Conservation (phyloP, 2,329 filamentous ascomycete genomes). For the Rugonectria rugulosa region DNA sequence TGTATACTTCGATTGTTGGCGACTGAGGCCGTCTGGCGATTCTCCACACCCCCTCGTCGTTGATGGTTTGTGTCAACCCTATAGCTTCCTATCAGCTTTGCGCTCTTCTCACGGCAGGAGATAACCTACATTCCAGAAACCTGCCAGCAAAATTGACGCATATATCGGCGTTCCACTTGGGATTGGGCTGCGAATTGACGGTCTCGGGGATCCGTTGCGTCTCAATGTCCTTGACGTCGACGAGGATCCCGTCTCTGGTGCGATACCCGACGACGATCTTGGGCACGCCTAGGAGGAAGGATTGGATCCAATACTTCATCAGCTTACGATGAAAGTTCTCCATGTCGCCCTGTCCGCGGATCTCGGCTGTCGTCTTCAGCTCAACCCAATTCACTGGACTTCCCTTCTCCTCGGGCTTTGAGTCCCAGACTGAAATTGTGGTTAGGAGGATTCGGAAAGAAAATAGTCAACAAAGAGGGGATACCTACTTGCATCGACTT, state of each 20-base stretch:
- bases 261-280: constrained; percentile 93
- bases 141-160: constrained; percentile 89
- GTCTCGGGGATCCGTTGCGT: constrained; percentile 80
- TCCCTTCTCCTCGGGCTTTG: constrained; percentile 71
- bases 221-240: constrained; percentile 77
- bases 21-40: constrained; percentile 72
- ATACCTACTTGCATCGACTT: constrained; percentile 83
- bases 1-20: constrained; percentile 75
- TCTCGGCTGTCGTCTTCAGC: constrained; percentile 86
- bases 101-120: no score
- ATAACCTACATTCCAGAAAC: constrained; percentile 76
- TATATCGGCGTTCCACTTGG: constrained; percentile 87
- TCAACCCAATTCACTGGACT: constrained; percentile 91
- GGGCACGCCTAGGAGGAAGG: constrained; percentile 90
- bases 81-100: no score
- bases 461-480: not conserved
- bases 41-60: constrained; percentile 80
- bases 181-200: constrained; percentile 70
- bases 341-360: constrained; percentile 71
- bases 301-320: constrained; percentile 96
- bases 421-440: constrained; percentile 74
- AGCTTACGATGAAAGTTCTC: constrained; percentile 87
- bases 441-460: not conserved
- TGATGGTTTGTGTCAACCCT: constrained; percentile 71
- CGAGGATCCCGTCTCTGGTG: constrained; percentile 73